phyloP scores from a whole-genome alignment of 352 stramenopile species.

The Globisporangium perplexum region DNA sequence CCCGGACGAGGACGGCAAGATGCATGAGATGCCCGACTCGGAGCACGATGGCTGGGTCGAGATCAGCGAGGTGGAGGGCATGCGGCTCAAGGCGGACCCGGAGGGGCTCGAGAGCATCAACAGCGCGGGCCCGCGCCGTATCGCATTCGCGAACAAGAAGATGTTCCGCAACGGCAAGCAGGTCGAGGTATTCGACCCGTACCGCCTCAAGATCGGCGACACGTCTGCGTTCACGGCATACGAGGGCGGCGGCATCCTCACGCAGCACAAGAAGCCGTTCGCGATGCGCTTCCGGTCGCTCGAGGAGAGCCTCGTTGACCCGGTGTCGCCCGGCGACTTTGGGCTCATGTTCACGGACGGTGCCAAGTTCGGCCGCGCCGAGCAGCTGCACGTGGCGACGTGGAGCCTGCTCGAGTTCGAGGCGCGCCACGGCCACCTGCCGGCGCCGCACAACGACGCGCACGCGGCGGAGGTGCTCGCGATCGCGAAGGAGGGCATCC shows the following conservation, averaged over 20 bases:
- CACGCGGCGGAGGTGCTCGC: conserved; percentile 59
- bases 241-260: conserved; percentile 73
- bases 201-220: conserved; percentile 77
- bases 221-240: conserved; percentile 79
- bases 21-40: conserved; percentile 85
- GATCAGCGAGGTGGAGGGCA: conserved; percentile 80
- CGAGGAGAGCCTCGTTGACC: conserved; percentile 59
- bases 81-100: conserved; percentile 53
- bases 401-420: conserved; percentile 83
- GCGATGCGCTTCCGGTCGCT: conserved; percentile 70
- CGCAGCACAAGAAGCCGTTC: conserved; percentile 82
- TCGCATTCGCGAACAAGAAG: conserved; percentile 83
- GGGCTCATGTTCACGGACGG: conserved; percentile 85
- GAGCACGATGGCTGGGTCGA: conserved; percentile 83
- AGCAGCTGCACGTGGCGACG: conserved; percentile 72
- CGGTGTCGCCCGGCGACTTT: conserved; percentile 62
- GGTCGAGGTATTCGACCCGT: conserved; percentile 81
- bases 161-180: conserved; percentile 83
- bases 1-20: conserved; percentile 81
- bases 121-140: conserved; percentile 61
- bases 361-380: conserved; percentile 81
- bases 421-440: conserved; percentile 53
- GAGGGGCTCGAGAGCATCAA: conserved; percentile 69
- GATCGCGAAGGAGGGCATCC: conserved; percentile 61
- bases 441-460: conserved; percentile 54